A percentile compares a stretch with the other conserved stretches of the same genome.
Conservation (phyloP, 140 eudicot species). For the Senecio squalidus region DNA sequence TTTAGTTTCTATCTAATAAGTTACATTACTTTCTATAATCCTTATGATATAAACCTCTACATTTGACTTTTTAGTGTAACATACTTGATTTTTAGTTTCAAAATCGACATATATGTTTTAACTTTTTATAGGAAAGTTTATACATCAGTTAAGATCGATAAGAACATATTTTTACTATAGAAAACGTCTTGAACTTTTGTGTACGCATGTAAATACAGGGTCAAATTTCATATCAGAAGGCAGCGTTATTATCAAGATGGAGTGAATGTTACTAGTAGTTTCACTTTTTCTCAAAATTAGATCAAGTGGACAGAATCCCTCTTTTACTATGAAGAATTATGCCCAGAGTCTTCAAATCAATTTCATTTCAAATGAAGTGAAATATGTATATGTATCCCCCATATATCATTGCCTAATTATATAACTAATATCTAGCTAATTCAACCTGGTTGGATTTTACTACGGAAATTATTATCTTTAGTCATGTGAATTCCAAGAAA, state of each 20-base stretch:
- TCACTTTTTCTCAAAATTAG: neutral
- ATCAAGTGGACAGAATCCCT: neutral
- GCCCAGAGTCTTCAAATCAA: neutral
- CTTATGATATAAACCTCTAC: slow-evolving; percentile 1
- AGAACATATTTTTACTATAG: neutral
- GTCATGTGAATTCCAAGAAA: neutral
- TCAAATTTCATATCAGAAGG: neutral
- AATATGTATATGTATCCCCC: too few relatives aligned
- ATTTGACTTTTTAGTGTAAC: neutral
- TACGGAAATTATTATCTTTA: neutral
- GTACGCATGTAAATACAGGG: neutral
- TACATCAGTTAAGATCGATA: neutral
- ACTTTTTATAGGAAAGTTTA: neutral
- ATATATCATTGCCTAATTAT: too few relatives aligned
- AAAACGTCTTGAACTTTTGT: neutral
- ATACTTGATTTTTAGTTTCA: neutral
- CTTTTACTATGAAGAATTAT: neutral
- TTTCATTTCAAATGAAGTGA: too few relatives aligned
- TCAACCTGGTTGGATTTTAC: neutral
- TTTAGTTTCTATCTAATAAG: neutral
- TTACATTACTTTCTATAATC: neutral
- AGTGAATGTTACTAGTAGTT: neutral
- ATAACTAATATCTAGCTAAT: too few relatives aligned
- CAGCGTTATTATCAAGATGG: neutral
- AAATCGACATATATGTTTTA: neutral